These are phyloP conservation scores for Nannizziopsis arthrosporioides DNA, from an alignment of 2,329 filamentous ascomycete species.

Conservation along the genomic window DNA sequence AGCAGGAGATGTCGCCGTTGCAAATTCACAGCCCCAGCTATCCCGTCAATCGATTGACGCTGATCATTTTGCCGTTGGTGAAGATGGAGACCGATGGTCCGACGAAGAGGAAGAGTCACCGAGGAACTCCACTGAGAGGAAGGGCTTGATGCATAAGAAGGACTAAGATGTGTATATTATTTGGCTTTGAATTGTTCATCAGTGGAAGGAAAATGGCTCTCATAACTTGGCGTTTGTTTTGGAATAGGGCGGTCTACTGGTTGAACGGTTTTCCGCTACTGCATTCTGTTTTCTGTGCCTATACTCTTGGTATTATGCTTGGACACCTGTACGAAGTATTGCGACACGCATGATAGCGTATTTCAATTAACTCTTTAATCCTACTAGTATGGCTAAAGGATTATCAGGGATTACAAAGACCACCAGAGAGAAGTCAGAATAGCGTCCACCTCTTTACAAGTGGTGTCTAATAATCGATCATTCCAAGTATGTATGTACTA, in stretches of 20 bases:
- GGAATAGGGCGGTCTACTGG: background rate
- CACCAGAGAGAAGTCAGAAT: no score
- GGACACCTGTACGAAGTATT: no score
- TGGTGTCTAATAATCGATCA: no score
- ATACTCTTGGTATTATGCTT: no score
- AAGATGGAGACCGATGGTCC: conserved; percentile 74
- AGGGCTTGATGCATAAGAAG: conserved; percentile 40
- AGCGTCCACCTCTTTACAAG: no score
- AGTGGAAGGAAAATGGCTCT: background rate
- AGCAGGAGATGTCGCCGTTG: conserved; percentile 40
- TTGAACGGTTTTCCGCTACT: no score
- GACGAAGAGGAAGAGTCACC: conserved; percentile 54
- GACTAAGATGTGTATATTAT: conserved; percentile 10
- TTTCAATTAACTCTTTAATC: no score
- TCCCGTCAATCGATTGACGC: conserved; percentile 60
- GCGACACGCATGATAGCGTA: no score
- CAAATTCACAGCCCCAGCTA: conserved; percentile 26
- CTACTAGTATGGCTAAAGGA: no score
- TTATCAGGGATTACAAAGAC: no score
- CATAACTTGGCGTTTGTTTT: conserved; percentile 8
- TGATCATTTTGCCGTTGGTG: conserved; percentile 87
- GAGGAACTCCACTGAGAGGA: conserved; percentile 40
- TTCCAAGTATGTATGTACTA: no score
- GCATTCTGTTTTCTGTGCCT: no score
- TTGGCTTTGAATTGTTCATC: background rate